Base-by-base conservation (phyloP, 768 basidiomycete species). In the Trametes villosa region DNA sequence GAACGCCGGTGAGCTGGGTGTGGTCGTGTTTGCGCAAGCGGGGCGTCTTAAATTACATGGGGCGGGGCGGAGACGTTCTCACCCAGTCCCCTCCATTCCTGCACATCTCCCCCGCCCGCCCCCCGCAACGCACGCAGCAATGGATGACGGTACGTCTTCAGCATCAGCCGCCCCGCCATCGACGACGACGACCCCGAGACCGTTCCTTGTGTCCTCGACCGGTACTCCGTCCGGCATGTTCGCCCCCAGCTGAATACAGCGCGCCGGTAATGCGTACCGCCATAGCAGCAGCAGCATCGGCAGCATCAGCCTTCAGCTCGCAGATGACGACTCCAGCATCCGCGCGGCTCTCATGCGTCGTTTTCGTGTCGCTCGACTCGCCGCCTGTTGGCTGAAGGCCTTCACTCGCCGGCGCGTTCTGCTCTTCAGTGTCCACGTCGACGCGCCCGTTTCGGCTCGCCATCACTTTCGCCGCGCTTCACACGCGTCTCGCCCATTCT, bases 111-210 rank as follows among this genome's bases (percentile, higher is more conserved):
- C 51, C 64, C 46, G 2, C 29, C 40, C 48, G 49, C 41, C 66
- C 60, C 52, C 72, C 61, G 31, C 73, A 69, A 68, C 62, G 66
- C 55, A 22, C 49, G 66, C 79, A 78, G 74, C 73, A 70, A 81
- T 81, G 80, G 80, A 81, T 81, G 81, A 89, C 86, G 88, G 88
- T 89, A 89, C 88, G 88, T 89, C 79, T 73, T 82, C 88, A 88
- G 81, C 87, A 87, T 87, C 85, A 83, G 78, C 86, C 78, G 79
- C 87, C 80, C 77, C 86, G 75, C 78, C n/a, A n/a, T n/a, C 86
- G 73, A 74, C 71, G 60, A 59, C 76, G 79, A 78, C 85, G 74
- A 80, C 75, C 66, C 68, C 66, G 61, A 67, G 56, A 54, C 31
- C 41, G 34, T 65, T 59, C 50, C 50, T 42, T 59, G 24, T 63